Conservation (phyloP, 2,329 filamentous ascomycete genomes). For the Didymella glomerata region DNA sequence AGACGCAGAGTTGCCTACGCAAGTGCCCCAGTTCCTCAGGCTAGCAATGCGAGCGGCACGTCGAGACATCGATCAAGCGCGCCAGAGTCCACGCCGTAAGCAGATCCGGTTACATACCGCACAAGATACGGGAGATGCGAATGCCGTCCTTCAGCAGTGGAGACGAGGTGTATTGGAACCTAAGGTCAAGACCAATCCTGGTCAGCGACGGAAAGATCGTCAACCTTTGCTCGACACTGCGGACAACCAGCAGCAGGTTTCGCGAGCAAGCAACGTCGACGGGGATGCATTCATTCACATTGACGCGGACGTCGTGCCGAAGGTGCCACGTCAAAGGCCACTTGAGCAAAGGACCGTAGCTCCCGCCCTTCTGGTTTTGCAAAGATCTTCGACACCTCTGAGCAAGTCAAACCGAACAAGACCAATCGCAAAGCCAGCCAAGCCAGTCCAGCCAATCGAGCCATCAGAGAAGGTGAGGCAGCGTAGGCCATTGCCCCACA, state of each 20-base stretch:
- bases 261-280: neutral
- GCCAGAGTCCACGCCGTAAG: conserved; percentile 62
- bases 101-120: conserved; percentile 61
- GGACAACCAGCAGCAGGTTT: conserved; percentile 32
- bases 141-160: conserved; percentile 61
- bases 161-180: conserved; percentile 53
- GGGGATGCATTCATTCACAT: neutral
- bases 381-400: conserved; percentile 9
- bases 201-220: conserved; percentile 8
- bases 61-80: conserved; percentile 57
- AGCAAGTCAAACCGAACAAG: conserved; percentile 9
- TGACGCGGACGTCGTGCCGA: neutral
- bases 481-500: conserved; percentile 28
- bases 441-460: conserved; percentile 3
- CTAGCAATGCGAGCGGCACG: conserved; percentile 64
- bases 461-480: neutral
- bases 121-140: conserved; percentile 64
- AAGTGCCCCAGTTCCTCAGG: conserved; percentile 63
- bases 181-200: conserved; percentile 12
- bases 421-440: conserved; percentile 1
- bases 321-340: neutral
- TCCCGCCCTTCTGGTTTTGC: conserved; percentile 25
- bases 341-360: conserved; percentile 8
- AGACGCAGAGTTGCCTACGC: conserved; percentile 55
- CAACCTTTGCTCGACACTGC: conserved; percentile 29